A percentile compares a stretch with the other conserved stretches of the same genome.
phyloP scores from a whole-genome alignment of 306 rosid species.

The Lathyrus aphaca region DNA sequence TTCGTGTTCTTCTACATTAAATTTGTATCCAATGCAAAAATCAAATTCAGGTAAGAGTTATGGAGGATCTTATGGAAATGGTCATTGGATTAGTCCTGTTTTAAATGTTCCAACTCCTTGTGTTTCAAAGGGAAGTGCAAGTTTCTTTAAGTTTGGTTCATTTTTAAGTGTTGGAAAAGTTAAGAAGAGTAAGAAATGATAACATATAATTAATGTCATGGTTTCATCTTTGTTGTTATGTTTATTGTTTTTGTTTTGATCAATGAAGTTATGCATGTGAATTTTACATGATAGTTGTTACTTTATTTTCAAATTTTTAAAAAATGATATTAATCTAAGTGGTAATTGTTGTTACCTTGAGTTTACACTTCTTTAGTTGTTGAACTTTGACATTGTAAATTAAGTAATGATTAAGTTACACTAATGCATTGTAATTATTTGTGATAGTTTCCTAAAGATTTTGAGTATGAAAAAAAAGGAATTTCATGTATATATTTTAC shows the following conservation, averaged over 20 bases:
- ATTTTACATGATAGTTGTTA: too few species aligned
- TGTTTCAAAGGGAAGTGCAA: slow-evolving; percentile 72
- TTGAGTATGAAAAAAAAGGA: neutral
- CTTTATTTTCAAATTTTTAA: too few species aligned
- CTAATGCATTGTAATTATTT: slow-evolving; percentile 16
- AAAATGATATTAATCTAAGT: too few species aligned
- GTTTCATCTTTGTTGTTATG: slow-evolving; percentile 35
- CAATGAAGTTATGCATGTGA: neutral
- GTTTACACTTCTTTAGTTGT: neutral
- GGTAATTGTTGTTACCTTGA: too few species aligned
- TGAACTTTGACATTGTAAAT: slow-evolving; percentile 24
- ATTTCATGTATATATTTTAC: neutral
- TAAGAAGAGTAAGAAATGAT: slow-evolving; percentile 66
- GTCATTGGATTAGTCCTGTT: slow-evolving; percentile 65
- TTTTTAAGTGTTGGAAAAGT: slow-evolving; percentile 64
- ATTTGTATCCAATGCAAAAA: slow-evolving; percentile 51
- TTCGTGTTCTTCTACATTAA: slow-evolving; percentile 38
- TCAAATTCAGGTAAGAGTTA: slow-evolving; percentile 61
- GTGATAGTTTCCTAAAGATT: slow-evolving; percentile 4
- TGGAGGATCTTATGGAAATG: slow-evolving; percentile 63
- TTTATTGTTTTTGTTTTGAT: slow-evolving; percentile 22
- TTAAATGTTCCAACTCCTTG: slow-evolving; percentile 79
- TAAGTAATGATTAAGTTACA: slow-evolving; percentile 26
- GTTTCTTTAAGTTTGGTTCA: slow-evolving; percentile 72
- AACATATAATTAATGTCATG: slow-evolving; percentile 24